Percentiles rank a stretch among this genome's conserved stretches.
Conservation (phyloP, 2,329 filamentous ascomycete genomes). For the Neonectria hederae region DNA sequence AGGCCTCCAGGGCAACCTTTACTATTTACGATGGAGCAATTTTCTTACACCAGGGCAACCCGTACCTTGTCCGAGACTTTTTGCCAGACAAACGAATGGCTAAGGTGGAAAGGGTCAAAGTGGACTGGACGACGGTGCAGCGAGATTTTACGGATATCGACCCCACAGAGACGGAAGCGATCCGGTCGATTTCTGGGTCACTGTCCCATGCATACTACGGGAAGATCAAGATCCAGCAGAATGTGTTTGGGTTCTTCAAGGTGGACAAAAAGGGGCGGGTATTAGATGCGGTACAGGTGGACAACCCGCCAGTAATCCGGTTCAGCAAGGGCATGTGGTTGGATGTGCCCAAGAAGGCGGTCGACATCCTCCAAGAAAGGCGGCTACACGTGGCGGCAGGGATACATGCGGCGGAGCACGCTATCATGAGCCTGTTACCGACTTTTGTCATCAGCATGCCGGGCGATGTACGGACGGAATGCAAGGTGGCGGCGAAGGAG, state of each 20-base stretch:
- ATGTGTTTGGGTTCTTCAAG: constrained; percentile 97
- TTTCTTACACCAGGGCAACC: constrained; percentile 94
- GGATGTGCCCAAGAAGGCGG: constrained; percentile 81
- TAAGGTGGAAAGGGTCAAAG: constrained; percentile 86
- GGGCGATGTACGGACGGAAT: constrained; percentile 93
- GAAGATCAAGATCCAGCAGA: constrained; percentile 83
- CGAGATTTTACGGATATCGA: constrained; percentile 95
- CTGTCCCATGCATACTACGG: constrained; percentile 83
- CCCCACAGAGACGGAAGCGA: constrained; percentile 89
- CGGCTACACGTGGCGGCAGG: constrained; percentile 85
- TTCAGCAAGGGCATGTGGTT: constrained; percentile 94
- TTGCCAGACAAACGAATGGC: constrained; percentile 82
- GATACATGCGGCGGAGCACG: constrained; percentile 95
- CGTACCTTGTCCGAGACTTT: constrained; percentile 91
- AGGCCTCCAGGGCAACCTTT: constrained; percentile 93
- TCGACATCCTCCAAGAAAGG: constrained; percentile 79
- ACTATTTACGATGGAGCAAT: constrained; percentile 97
- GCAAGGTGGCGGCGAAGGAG: constrained; percentile 89
- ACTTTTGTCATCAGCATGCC: constrained; percentile 91
- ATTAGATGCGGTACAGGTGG: constrained; percentile 90
- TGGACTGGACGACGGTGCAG: constrained; percentile 95
- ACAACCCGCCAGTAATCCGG: constrained; percentile 90
- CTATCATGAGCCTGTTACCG: constrained; percentile 84
- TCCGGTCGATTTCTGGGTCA: constrained; percentile 73
- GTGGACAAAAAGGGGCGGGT: constrained; percentile 87